Base-by-base conservation (phyloP, 192 early-diverging fungal species). In the Coemansia sp. region DNA sequence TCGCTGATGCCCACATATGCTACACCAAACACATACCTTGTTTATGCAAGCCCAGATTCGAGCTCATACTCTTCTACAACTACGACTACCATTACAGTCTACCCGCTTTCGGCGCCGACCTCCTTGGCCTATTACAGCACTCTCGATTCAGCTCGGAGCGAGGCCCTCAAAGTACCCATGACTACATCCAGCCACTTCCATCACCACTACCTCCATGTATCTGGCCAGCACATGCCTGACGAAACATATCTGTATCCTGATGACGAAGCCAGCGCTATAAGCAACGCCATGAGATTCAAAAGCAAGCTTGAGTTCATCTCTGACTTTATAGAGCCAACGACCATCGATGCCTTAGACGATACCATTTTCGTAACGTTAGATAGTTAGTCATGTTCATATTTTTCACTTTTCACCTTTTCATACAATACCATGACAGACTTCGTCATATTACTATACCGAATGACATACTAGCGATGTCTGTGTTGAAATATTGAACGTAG, bases 231-330 rank as follows among this genome's bases (percentile, higher is more conserved):
- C 8, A 1, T 17, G 51, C 14, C 51, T 9, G n/a, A 5, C 17
- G 29, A 56, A 19, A 56, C 53, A 19, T 56, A 56, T 19, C 17
- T 56, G 5, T 15, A 31, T 6, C 53, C 53, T 7, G n/a, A 35
- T 17, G 53, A 56, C 53, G 53, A 56, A 6, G 53, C n/a, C 17
- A 56, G 31, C 32, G 53, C 53, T 9, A 56, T 56, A 10, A 67
- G 65, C 35, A 45, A 20, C 9, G 65, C 65, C 12, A 67, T 60
- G 57, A 31, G 27, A 27, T 60, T 46, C 43, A 42, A 17, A 31
- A 67, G 38, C 56, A 67, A 67, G 19, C 27, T 59, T 4, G 56
- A 38, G 40, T 47, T 27, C 14, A 67, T 59, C 7, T 66, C 64
- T 36, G 64, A 38, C 8, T 46, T 58, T 41, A 17, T 46, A 14